Conservation (phyloP, 2,329 filamentous ascomycete species). For the Pseudocercospora macadamiae region DNA sequence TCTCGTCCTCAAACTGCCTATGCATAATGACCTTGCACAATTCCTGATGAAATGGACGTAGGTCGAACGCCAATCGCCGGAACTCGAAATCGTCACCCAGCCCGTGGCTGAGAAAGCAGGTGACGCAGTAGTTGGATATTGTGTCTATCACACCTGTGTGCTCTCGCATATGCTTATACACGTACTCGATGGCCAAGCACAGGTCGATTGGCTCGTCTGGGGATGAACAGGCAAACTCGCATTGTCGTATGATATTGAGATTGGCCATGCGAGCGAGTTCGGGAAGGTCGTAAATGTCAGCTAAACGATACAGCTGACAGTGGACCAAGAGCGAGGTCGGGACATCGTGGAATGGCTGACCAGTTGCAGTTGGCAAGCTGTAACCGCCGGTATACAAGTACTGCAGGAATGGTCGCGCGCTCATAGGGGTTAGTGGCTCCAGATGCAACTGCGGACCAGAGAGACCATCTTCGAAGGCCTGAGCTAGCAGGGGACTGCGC, state of each 20-base stretch:
- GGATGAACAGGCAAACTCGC: slow-evolving; percentile 44
- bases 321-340: slow-evolving; percentile 44
- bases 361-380: slow-evolving; percentile 28
- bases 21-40: slow-evolving; percentile 44
- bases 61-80: slow-evolving; percentile 40
- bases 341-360: slow-evolving; percentile 32
- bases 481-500: slow-evolving; percentile 44
- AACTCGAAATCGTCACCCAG: slow-evolving; percentile 43
- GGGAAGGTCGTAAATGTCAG: slow-evolving; percentile 44
- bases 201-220: slow-evolving; percentile 44
- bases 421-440: slow-evolving; percentile 39
- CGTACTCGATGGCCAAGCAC: slow-evolving; percentile 42
- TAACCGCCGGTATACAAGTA: slow-evolving; percentile 48
- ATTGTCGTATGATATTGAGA: slow-evolving; percentile 43
- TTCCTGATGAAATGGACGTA: slow-evolving; percentile 45
- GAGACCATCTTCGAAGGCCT: slow-evolving; percentile 44
- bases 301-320: slow-evolving; percentile 46
- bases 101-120: slow-evolving; percentile 47
- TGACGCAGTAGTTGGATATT: slow-evolving; percentile 49
- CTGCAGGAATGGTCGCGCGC: slow-evolving; percentile 44
- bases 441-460: slow-evolving; percentile 42
- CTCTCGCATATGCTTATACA: slow-evolving; percentile 33
- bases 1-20: slow-evolving; percentile 44
- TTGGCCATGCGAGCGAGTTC: slow-evolving; percentile 45
- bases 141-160: slow-evolving; percentile 41